These are phyloP conservation scores for Naganishia vaughanmartiniae DNA, from an alignment of 768 basidiomycete genomes.

Conservation along the genomic window DNA sequence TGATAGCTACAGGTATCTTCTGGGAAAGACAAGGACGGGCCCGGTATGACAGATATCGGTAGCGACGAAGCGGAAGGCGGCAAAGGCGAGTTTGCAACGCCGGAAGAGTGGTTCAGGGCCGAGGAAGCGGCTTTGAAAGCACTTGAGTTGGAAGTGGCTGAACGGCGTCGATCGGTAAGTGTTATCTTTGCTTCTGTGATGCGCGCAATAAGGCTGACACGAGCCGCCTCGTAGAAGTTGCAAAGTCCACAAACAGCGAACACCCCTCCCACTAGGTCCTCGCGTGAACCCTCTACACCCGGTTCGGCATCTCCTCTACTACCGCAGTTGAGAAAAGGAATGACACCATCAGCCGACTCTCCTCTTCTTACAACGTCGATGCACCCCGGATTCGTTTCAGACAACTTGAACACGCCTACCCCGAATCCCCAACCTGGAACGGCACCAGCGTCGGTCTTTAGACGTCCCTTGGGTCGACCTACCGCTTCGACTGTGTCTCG, in stretches of 20 bases:
- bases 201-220: neutral
- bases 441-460: constrained; percentile 8
- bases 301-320: constrained; percentile 6
- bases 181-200: neutral
- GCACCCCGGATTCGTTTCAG: constrained; percentile 1
- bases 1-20: neutral
- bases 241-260: neutral
- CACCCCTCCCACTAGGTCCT: neutral
- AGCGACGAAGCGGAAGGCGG: neutral
- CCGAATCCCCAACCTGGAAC: neutral
- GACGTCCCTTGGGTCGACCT: neutral
- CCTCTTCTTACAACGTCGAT: constrained; percentile 18
- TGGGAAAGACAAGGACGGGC: neutral
- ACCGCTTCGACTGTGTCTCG: constrained; percentile 8
- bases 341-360: constrained; percentile 4
- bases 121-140: constrained; percentile 45
- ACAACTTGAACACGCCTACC: constrained; percentile 8
- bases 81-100: neutral
- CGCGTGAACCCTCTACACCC: constrained; percentile 1
- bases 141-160: constrained; percentile 40
- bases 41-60: neutral
- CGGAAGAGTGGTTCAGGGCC: constrained; percentile 45
- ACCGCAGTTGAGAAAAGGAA: constrained; percentile 19
- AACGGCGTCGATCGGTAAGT: constrained; percentile 17
- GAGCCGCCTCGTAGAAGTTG: neutral